phyloP scores from a whole-genome alignment of 164 flowering plant species.

The Vitis cinerea region DNA sequence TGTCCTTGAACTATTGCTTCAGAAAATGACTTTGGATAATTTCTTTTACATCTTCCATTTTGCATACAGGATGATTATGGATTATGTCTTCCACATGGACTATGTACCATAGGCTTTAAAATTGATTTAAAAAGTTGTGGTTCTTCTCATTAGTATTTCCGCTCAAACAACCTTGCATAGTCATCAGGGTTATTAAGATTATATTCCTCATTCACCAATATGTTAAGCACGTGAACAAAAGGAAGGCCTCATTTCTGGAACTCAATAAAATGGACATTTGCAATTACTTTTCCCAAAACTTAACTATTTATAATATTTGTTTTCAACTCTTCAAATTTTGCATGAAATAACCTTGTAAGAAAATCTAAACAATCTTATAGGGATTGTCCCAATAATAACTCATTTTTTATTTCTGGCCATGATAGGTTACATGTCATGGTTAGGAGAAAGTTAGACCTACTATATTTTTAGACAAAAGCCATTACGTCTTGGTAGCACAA shows the following conservation, averaged over 20 bases:
- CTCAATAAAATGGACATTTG: background rate
- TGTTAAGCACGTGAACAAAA: no score
- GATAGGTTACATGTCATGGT: background rate
- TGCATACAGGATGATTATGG: conserved; percentile 5
- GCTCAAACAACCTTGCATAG: no score
- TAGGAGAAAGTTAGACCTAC: background rate
- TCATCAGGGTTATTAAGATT: no score
- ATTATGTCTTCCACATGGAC: background rate
- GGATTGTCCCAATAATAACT: background rate
- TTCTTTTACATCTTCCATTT: conserved; percentile 8
- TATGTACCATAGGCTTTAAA: no score
- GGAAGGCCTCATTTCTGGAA: no score
- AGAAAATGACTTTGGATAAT: conserved; percentile 1
- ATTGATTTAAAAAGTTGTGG: no score
- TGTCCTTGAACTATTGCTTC: background rate
- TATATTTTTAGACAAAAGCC: background rate
- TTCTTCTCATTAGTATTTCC: no score
- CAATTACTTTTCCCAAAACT: background rate
- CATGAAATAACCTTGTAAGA: background rate
- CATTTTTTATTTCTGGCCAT: background rate
- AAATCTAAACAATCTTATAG: background rate
- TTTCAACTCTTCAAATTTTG: background rate
- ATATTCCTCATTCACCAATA: no score
- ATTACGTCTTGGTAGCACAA: no score
- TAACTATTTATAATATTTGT: background rate